Evolutionary conservation across 148 eudicot species (phyloP).

Genomic region (Salicornia ramosissima): DNA sequence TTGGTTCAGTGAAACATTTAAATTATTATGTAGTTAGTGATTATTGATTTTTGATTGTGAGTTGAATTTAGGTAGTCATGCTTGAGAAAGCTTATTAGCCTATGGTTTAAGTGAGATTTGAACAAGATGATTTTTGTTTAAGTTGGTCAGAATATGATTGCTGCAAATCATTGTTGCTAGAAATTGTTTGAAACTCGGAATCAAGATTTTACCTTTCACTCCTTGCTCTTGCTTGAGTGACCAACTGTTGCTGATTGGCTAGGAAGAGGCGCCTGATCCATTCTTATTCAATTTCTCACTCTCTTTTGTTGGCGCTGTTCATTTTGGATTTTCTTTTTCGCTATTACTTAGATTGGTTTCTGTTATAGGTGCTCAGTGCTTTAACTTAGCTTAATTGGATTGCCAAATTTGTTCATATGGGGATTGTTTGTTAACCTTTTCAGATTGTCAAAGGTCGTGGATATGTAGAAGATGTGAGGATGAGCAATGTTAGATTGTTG

Average conservation of each 20-base stretch:
- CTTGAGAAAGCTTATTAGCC: not conserved
- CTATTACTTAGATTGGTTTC: not conserved
- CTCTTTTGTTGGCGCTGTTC: not conserved
- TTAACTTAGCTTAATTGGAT: not conserved
- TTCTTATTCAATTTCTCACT: not conserved
- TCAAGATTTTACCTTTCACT: not conserved
- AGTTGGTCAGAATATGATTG: not conserved
- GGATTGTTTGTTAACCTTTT: slow-evolving; percentile 1
- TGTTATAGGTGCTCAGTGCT: not conserved
- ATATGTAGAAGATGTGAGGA: slow-evolving; percentile 73
- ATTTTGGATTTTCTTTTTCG: not conserved
- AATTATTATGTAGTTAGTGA: too few relatives aligned
- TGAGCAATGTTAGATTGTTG: slow-evolving; percentile 71
- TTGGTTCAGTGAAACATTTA: not conserved
- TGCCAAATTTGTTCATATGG: not conserved
- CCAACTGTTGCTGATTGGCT: not conserved
- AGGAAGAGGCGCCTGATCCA: not conserved
- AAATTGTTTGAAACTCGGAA: not conserved
- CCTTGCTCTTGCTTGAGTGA: not conserved
- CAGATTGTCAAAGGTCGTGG: slow-evolving; percentile 73
- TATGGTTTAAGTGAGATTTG: not conserved
- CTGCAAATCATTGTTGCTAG: not conserved
- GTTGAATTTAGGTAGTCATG: not conserved
- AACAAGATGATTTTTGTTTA: not conserved
- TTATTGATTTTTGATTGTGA: not conserved